phyloP scores from a whole-genome alignment of 495 filamentous ascomycete genomes.

The Penicillium coprophilum region DNA sequence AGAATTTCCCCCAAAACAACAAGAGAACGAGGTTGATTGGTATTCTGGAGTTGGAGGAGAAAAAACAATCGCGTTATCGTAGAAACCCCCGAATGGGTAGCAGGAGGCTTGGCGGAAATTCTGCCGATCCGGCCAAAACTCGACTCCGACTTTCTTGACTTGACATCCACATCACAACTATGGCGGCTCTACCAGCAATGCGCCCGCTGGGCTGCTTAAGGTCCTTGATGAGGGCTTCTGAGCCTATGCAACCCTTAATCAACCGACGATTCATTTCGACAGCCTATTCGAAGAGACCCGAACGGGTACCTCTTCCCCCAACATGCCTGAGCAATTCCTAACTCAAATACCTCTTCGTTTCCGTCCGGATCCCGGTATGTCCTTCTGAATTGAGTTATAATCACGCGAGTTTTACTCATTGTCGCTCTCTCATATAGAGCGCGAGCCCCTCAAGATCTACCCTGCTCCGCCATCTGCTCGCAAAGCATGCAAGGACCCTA shows the following conservation, averaged over 20 bases:
- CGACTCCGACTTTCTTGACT: conserved; percentile 30
- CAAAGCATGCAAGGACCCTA: conserved; percentile 55
- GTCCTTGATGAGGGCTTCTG: conserved; percentile 48
- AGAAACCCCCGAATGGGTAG: conserved; percentile 15
- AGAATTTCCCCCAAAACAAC: background rate
- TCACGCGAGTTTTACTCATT: conserved; percentile 4
- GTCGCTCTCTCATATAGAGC: conserved; percentile 28
- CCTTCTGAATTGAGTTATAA: background rate
- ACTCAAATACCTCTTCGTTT: conserved; percentile 43
- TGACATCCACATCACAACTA: conserved; percentile 35
- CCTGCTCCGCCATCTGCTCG: conserved; percentile 50
- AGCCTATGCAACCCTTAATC: conserved; percentile 43
- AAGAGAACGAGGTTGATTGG: conserved; percentile 15
- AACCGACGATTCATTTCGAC: conserved; percentile 44
- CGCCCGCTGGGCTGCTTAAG: conserved; percentile 70
- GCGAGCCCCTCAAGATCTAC: conserved; percentile 53
- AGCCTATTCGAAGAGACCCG: conserved; percentile 36
- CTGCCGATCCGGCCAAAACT: conserved; percentile 40
- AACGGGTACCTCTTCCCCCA: conserved; percentile 41
- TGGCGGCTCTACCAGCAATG: conserved; percentile 59
- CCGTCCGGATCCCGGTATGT: conserved; percentile 39
- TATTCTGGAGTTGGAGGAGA: conserved; percentile 7
- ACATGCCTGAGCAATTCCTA: conserved; percentile 42
- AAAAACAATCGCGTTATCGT: conserved; percentile 18
- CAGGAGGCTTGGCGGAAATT: conserved; percentile 45